Conservation (phyloP, 177 flowering plant species). For the Vitis hybrid region DNA sequence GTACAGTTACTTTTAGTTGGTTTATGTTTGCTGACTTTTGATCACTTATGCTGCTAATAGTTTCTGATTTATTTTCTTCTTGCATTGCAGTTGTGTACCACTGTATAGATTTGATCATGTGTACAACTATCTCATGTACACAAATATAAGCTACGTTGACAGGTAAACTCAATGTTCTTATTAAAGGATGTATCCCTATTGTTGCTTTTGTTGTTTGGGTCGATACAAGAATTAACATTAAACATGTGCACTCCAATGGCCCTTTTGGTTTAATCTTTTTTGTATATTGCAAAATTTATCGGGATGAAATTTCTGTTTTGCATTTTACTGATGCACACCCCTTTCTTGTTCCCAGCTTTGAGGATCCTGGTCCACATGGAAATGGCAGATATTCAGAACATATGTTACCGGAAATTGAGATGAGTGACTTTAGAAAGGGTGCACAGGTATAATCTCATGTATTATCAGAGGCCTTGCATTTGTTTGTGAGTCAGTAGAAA, state of each 20-base stretch:
- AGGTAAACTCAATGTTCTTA: conserved; percentile 44
- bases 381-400: conserved; percentile 81
- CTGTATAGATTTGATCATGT: conserved; percentile 79
- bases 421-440: conserved; percentile 86
- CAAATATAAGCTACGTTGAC: conserved; percentile 90
- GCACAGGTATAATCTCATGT: conserved; percentile 66
- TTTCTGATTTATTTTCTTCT: conserved; percentile 14
- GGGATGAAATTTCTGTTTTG: neutral
- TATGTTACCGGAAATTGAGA: conserved; percentile 92
- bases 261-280: neutral
- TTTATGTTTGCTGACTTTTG: neutral
- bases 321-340: neutral
- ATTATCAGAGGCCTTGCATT: neutral
- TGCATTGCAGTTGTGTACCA: conserved; percentile 85
- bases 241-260: neutral
- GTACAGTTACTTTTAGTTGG: neutral
- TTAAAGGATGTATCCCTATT: neutral
- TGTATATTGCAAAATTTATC: neutral
- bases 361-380: conserved; percentile 98
- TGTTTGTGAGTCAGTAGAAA: neutral
- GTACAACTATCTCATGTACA: conserved; percentile 82
- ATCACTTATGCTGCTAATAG: neutral
- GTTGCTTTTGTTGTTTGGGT: neutral
- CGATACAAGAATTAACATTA: neutral
- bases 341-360: conserved; percentile 55